phyloP scores from a whole-genome alignment of 306 rosid genomes.

The Rubus parviflorus region DNA sequence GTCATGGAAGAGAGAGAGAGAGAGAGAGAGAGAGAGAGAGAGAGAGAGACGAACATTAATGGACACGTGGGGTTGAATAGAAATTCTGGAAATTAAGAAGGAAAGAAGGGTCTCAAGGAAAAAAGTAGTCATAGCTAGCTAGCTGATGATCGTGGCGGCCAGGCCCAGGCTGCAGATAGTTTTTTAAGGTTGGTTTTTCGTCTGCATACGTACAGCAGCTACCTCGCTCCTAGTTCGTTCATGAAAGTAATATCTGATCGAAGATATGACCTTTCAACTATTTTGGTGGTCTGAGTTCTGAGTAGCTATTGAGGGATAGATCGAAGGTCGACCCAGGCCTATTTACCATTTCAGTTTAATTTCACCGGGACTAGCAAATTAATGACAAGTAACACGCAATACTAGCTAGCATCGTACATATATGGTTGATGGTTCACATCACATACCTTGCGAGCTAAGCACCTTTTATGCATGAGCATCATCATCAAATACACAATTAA shows the following conservation, averaged over 20 bases:
- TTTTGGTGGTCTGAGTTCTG: background rate
- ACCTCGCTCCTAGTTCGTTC: background rate
- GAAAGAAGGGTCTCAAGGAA: background rate
- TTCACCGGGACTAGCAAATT: no score
- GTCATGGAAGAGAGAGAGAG: background rate
- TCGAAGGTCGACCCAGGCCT: background rate
- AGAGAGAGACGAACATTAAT: background rate
- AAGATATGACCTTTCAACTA: background rate
- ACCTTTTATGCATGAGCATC: no score
- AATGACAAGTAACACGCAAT: no score
- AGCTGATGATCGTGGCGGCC: background rate
- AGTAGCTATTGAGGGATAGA: no score
- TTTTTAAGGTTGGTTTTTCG: background rate
- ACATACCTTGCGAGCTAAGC: no score
- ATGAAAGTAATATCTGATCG: background rate
- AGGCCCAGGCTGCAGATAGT: no score
- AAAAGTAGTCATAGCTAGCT: background rate
- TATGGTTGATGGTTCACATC: no score
- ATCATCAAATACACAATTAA: no score
- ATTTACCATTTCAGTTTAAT: no score
- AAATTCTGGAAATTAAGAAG: background rate
- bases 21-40: no score
- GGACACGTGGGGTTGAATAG: constrained; percentile 12
- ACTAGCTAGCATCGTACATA: no score
- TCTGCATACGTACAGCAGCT: no score